Evolutionary conservation across 306 rosid genomes (phyloP).

Genomic region (Potentilla sterilis): DNA sequence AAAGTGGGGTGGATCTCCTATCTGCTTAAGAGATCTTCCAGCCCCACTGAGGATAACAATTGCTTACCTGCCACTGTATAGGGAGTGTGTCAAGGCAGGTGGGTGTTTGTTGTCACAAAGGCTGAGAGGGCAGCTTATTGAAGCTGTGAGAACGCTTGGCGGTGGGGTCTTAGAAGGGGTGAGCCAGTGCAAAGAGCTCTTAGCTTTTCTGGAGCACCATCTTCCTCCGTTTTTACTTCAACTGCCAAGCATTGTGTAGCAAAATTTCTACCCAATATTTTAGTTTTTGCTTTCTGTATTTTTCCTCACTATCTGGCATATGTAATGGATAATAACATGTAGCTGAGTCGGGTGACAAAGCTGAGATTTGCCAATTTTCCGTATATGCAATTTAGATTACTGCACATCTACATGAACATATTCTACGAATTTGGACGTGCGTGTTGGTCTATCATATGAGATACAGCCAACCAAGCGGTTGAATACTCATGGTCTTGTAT

Average conservation of each 20-base stretch:
- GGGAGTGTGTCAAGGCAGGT: constrained; percentile 65
- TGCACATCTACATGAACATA: not conserved
- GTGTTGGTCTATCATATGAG: not conserved
- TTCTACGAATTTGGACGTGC: not conserved
- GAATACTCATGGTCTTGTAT: not conserved
- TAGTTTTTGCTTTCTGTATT: constrained; percentile 6
- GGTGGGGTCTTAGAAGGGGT: constrained; percentile 51
- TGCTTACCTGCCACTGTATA: constrained; percentile 78
- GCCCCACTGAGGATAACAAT: constrained; percentile 61
- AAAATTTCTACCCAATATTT: not conserved
- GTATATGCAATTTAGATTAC: constrained; percentile 13
- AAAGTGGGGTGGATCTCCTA: constrained; percentile 70
- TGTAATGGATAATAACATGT: constrained; percentile 21
- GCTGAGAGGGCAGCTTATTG: constrained; percentile 78
- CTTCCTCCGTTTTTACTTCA: constrained; percentile 68
- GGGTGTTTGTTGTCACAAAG: constrained; percentile 75
- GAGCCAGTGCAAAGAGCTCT: constrained; percentile 56
- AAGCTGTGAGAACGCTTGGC: constrained; percentile 72
- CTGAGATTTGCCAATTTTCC: constrained; percentile 26
- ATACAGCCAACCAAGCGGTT: not conserved
- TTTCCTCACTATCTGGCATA: not conserved
- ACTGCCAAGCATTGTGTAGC: constrained; percentile 35
- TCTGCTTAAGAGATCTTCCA: constrained; percentile 82
- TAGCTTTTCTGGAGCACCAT: constrained; percentile 74
- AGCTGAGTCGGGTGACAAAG: constrained; percentile 22